Evolutionary conservation across 495 filamentous ascomycete genomes (phyloP).

Genomic region (Hyaloscypha hepaticicola): DNA sequence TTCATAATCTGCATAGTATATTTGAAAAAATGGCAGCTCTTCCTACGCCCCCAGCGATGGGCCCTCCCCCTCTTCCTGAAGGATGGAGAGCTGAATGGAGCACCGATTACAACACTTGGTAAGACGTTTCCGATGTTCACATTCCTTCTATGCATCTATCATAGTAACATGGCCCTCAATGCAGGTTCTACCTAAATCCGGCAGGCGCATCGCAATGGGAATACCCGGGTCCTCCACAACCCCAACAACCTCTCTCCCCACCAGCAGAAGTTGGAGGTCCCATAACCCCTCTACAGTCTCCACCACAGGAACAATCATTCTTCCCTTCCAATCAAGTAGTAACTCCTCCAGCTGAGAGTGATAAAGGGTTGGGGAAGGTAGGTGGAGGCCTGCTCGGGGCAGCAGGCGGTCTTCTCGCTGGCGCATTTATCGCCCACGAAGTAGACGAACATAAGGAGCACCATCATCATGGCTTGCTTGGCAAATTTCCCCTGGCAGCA

Average conservation of each 20-base stretch:
- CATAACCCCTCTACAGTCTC: neutral
- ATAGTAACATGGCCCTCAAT: neutral
- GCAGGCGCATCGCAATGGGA: neutral
- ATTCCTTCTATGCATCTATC: neutral
- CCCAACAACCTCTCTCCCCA: neutral
- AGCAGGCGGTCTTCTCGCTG: conserved; percentile 1
- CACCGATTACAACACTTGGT: conserved; percentile 3
- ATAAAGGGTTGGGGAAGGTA: neutral
- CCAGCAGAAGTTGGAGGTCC: neutral
- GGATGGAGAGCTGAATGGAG: conserved; percentile 3
- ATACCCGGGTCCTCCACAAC: neutral
- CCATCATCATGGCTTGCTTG: neutral
- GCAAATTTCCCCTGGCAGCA: neutral
- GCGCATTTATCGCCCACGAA: conserved; percentile 2
- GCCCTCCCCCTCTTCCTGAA: neutral
- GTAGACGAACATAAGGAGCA: conserved; percentile 6
- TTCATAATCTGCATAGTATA: too few relatives aligned
- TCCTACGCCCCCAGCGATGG: neutral
- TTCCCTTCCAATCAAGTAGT: neutral
- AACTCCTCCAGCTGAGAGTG: neutral
- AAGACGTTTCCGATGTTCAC: neutral
- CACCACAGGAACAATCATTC: neutral
- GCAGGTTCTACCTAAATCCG: neutral
- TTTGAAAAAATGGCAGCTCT: neutral
- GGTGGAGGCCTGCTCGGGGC: neutral